phyloP scores from a whole-genome alignment of 306 rosid genomes.

The Prosopis cineraria region DNA sequence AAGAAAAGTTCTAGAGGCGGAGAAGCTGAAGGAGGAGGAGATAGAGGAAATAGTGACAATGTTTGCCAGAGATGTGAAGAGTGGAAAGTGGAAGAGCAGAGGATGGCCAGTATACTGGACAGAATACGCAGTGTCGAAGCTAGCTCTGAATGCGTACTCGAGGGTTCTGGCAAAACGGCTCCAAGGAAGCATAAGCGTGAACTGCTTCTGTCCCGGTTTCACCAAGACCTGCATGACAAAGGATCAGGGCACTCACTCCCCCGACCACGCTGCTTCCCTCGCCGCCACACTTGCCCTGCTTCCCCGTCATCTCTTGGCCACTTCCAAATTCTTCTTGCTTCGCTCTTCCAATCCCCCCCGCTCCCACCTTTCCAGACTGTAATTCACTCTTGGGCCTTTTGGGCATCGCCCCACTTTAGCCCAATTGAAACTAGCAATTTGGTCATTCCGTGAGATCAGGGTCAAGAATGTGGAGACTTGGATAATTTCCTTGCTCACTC shows the following conservation, averaged over 20 bases:
- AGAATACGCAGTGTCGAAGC: conserved; percentile 82
- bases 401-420: no score
- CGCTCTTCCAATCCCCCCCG: not conserved
- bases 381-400: no score
- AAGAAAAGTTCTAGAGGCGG: conserved; percentile 37
- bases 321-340: conserved; percentile 59
- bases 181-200: conserved; percentile 49
- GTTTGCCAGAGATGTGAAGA: conserved; percentile 59
- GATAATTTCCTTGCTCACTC: no score
- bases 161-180: conserved; percentile 61
- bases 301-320: conserved; percentile 59
- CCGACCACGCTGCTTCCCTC: conserved; percentile 55
- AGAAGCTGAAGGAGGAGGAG: conserved; percentile 51
- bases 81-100: conserved; percentile 59
- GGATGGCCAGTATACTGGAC: conserved; percentile 97
- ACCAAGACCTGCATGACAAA: conserved; percentile 86
- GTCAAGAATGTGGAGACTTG: no score
- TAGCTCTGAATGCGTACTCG: conserved; percentile 77
- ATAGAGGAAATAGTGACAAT: conserved; percentile 47
- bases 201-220: conserved; percentile 87
- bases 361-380: not conserved
- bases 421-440: no score
- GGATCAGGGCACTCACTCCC: conserved; percentile 69
- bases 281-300: conserved; percentile 63
- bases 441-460: no score